Evolutionary conservation across 2,329 filamentous ascomycete species (phyloP), one percentile per base, ranked within the genome.

Genomic region (Trematosphaeria pertusa): DNA sequence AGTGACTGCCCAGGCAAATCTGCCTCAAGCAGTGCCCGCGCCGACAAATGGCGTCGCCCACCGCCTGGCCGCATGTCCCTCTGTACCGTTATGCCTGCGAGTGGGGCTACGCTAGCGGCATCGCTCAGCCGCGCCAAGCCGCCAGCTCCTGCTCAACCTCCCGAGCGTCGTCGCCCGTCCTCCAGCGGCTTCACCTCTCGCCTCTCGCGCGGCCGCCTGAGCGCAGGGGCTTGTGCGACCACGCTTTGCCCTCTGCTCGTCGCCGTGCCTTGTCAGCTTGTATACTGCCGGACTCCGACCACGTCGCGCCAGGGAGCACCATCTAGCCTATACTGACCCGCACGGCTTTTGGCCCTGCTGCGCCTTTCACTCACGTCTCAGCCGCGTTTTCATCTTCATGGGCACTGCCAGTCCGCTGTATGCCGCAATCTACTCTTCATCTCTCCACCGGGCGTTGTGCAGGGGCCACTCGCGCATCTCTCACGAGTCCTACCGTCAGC

Each of bases 211-310:
- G n/a, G n/a, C n/a, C n/a, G n/a, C n/a, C n/a, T n/a, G n/a, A n/a
- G n/a, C n/a, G n/a, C n/a, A n/a, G n/a, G n/a, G n/a, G n/a, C n/a
- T n/a, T n/a, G n/a, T n/a, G n/a, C n/a, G n/a, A n/a, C 24, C 24
- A 28, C 24, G 24, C 12, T 28, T 28, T 12, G 24, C 7, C 24
- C 24, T 28, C 24, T 28, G 12, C 24, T n/a, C n/a, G n/a, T 33
- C 37, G 32, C 41, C 43, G 30, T 52, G 43, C 51, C 45, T 38
- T 40, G 50, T 50, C 46, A 50, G 40, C 41, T 35, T 49, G 43
- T 51, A 48, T 48, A 35, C 43, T 42, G 43, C 51, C 56, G 56
- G 56, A 54, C 44, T 58, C 56, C 54, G 56, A 56, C 45, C 39
- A 41, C 31, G 26, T 33, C 21, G 37, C 38, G 45, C 37, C 28